Conservation (phyloP, 2,329 filamentous ascomycete species). For the Colletotrichum nymphaeae region DNA sequence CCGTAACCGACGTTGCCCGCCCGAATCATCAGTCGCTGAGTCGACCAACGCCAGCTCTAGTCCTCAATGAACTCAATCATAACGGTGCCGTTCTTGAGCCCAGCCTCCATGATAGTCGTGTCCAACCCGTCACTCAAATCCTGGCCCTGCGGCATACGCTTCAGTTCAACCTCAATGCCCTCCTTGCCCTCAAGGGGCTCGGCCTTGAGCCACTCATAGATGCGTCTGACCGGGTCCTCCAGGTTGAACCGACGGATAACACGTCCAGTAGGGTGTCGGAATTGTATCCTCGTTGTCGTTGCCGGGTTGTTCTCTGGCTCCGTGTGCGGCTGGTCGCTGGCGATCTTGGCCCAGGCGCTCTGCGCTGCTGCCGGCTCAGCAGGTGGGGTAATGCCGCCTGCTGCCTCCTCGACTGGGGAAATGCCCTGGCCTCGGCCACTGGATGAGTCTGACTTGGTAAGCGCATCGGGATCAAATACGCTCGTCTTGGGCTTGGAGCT, state of each 20-base stretch:
- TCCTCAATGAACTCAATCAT: slow-evolving; percentile 91
- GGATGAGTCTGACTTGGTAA: slow-evolving; percentile 74
- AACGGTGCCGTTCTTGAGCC: slow-evolving; percentile 91
- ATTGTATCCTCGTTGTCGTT: slow-evolving; percentile 89
- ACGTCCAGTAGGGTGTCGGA: slow-evolving; percentile 85
- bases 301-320: slow-evolving; percentile 81
- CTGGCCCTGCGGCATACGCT: slow-evolving; percentile 80
- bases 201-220: slow-evolving; percentile 98
- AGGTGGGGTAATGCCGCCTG: neutral
- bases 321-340: slow-evolving; percentile 76
- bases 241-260: slow-evolving; percentile 88
- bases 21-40: too few species aligned
- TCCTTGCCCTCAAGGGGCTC: slow-evolving; percentile 84
- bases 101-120: slow-evolving; percentile 80
- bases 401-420: slow-evolving; percentile 38
- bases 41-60: too few species aligned
- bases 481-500: slow-evolving; percentile 57
- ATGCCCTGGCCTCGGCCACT: slow-evolving; percentile 62
- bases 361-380: slow-evolving; percentile 41
- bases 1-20: neutral
- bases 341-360: slow-evolving; percentile 75
- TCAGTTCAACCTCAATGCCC: slow-evolving; percentile 86
- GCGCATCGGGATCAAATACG: slow-evolving; percentile 84
- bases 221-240: slow-evolving; percentile 79
- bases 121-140: slow-evolving; percentile 85